Conservation (phyloP, 2,329 filamentous ascomycete species). For the Neonectria hederae region DNA sequence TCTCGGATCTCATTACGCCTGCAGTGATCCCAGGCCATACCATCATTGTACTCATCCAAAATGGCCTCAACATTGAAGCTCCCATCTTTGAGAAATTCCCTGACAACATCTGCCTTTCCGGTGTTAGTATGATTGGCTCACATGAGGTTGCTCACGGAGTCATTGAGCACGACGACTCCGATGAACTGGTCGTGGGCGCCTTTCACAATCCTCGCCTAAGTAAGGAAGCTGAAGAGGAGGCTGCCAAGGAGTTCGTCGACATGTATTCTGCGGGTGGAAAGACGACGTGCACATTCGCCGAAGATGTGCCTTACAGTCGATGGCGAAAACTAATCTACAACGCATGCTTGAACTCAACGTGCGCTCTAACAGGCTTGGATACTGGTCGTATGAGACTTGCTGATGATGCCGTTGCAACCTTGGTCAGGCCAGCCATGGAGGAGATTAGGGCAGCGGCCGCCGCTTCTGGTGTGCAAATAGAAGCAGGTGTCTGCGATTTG, state of each 20-base stretch:
- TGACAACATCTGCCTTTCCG: neutral
- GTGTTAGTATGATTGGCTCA: slow-evolving; percentile 6
- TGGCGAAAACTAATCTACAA: slow-evolving; percentile 17
- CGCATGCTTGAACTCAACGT: neutral
- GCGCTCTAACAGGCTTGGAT: neutral
- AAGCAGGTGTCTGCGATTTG: neutral
- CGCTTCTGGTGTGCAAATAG: neutral
- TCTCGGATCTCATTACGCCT: neutral
- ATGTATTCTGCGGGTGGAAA: slow-evolving; percentile 5
- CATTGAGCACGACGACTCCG: slow-evolving; percentile 1
- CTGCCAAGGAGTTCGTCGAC: neutral
- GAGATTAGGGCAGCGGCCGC: slow-evolving; percentile 1
- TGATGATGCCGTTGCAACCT: neutral
- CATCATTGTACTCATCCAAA: slow-evolving; percentile 3
- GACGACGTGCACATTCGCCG: neutral
- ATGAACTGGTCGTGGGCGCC: slow-evolving; percentile 4
- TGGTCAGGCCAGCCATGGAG: slow-evolving; percentile 5
- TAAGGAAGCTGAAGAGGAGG: neutral
- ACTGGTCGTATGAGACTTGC: slow-evolving; percentile 1
- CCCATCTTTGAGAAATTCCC: slow-evolving; percentile 6
- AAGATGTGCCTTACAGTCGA: neutral
- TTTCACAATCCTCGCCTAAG: slow-evolving; percentile 1
- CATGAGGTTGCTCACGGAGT: neutral
- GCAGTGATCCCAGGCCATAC: slow-evolving; percentile 1
- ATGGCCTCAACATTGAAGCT: slow-evolving; percentile 5